Conservation (phyloP, 306 rosid genomes). For the Medicago truncatula region MtrunA17r5.0-ANR NC_053046.1:21032501-21033000, state of each 20-base stretch:
- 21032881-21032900: conserved; percentile 46
- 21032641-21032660: conserved; percentile 38
- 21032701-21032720: conserved; percentile 36
- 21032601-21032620: not conserved
- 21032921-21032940: conserved; percentile 29
- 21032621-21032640: not conserved
- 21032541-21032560: not conserved
- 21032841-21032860: not conserved
- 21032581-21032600: not conserved
- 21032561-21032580: not conserved
- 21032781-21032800: conserved; percentile 45
- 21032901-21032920: conserved; percentile 42
- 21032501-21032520: too few species aligned
- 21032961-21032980: conserved; percentile 22
- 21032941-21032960: conserved; percentile 36
- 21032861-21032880: not conserved
- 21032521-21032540: too few species aligned
- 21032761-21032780: conserved; percentile 9
- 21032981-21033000: conserved; percentile 41
- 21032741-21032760: conserved; percentile 36
- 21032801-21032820: conserved; percentile 30
- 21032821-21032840: conserved; percentile 1
- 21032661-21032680: conserved; percentile 46
- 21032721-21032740: not conserved
- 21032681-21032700: not conserved